These are phyloP conservation scores for Oryza glumipatula DNA, from an alignment of 176 grass and related monocot species.

Conservation along the genomic window DNA sequence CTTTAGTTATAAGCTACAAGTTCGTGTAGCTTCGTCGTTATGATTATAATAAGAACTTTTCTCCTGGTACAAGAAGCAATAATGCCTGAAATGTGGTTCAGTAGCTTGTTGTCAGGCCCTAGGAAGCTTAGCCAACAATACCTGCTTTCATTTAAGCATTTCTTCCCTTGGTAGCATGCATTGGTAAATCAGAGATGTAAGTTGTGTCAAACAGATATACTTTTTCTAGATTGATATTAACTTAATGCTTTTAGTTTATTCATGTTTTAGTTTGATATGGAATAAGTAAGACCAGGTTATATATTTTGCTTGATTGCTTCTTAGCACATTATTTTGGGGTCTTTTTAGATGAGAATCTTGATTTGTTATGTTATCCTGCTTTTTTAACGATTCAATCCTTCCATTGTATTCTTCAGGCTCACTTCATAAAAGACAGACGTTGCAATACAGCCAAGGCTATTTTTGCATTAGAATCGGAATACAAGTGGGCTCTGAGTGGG, in stretches of 20 bases:
- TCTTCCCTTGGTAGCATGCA: background rate
- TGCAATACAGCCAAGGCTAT: slow-evolving; percentile 88
- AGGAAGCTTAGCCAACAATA: background rate
- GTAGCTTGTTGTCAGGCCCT: slow-evolving; percentile 9
- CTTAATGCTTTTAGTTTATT: slow-evolving; percentile 25
- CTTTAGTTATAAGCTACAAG: slow-evolving; percentile 13
- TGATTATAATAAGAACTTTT: slow-evolving; percentile 2
- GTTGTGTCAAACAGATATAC: background rate
- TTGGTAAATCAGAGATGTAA: background rate
- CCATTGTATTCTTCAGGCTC: slow-evolving; percentile 63
- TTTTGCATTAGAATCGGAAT: slow-evolving; percentile 80
- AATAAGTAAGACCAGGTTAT: slow-evolving; percentile 1
- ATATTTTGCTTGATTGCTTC: background rate
- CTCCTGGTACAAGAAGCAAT: slow-evolving; percentile 8
- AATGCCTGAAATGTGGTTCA: background rate
- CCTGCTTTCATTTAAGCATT: background rate
- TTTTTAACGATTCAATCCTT: slow-evolving; percentile 23
- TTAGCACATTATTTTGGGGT: background rate
- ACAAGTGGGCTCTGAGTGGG: slow-evolving; percentile 98
- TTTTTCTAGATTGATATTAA: background rate
- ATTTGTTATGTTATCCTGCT: background rate
- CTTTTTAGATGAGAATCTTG: slow-evolving; percentile 12
- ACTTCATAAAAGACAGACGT: slow-evolving; percentile 92
- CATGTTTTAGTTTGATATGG: background rate
- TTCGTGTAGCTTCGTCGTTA: slow-evolving; percentile 9